These are phyloP conservation scores for Kwoniella botswanensis DNA, from an alignment of 768 basidiomycete genomes.

Conservation along the genomic window DNA sequence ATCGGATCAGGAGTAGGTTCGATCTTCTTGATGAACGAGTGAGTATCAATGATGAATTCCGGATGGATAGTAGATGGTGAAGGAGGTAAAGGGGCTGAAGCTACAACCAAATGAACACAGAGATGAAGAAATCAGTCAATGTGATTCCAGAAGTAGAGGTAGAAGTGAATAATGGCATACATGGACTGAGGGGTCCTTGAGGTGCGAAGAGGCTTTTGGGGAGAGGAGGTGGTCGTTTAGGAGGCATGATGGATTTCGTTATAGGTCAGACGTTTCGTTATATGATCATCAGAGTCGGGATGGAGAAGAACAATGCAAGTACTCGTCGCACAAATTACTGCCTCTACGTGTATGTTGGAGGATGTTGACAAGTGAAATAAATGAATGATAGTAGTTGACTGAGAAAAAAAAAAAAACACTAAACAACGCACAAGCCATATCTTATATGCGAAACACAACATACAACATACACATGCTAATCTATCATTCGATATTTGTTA, in stretches of 20 bases:
- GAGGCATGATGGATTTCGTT: slow-evolving; percentile 34
- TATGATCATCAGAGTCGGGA: not conserved
- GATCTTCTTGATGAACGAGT: slow-evolving; percentile 30
- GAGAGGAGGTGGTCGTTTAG: slow-evolving; percentile 46
- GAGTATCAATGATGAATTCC: slow-evolving; percentile 44
- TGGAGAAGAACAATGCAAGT: too few species aligned
- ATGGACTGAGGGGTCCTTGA: slow-evolving; percentile 45
- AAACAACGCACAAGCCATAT: slow-evolving; percentile 11
- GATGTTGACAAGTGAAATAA: too few species aligned
- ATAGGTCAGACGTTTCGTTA: not conserved
- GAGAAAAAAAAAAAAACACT: not conserved
- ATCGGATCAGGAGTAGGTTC: slow-evolving; percentile 23
- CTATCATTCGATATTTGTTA: not conserved
- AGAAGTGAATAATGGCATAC: slow-evolving; percentile 23
- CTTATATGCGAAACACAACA: not conserved
- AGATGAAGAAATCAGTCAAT: not conserved
- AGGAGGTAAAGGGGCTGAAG: slow-evolving; percentile 46
- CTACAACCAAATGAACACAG: slow-evolving; percentile 8
- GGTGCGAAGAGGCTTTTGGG: slow-evolving; percentile 37
- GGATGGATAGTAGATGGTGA: slow-evolving; percentile 44
- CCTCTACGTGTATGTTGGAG: too few species aligned
- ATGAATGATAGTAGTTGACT: not conserved
- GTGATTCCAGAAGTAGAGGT: not conserved
- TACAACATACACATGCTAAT: not conserved
- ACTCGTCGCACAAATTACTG: too few species aligned